These are phyloP conservation scores for Rhododendron molle DNA, from an alignment of 148 eudicot genomes.

Conservation along the genomic window DNA sequence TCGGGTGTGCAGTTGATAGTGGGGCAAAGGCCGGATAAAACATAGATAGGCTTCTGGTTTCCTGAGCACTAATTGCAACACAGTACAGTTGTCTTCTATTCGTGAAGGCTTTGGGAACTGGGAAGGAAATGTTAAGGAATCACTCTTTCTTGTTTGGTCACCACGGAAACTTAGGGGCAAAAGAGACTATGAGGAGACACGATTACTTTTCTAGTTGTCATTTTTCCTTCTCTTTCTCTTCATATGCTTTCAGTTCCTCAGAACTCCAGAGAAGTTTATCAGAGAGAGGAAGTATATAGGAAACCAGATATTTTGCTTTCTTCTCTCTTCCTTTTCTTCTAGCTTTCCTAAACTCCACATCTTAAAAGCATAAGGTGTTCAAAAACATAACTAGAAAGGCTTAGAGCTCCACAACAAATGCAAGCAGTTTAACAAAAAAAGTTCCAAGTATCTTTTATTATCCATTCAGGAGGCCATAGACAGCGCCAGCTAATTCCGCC, in stretches of 20 bases:
- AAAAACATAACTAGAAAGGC: neutral
- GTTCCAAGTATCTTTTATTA: neutral
- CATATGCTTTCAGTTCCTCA: neutral
- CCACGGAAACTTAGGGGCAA: neutral
- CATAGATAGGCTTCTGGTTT: neutral
- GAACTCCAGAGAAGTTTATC: neutral
- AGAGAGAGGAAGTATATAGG: neutral
- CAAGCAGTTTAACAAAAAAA: neutral
- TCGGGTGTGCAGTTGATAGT: neutral
- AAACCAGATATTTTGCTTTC: neutral
- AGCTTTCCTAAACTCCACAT: neutral
- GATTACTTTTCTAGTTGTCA: neutral
- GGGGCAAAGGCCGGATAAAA: neutral
- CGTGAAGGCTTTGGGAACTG: neutral
- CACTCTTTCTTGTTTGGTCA: neutral
- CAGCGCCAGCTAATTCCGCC: neutral
- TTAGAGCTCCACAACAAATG: neutral
- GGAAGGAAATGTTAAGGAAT: neutral
- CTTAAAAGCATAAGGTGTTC: neutral
- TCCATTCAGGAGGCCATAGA: neutral
- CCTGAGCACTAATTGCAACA: neutral
- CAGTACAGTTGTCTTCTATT: neutral
- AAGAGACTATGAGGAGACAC: neutral
- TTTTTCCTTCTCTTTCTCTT: neutral
- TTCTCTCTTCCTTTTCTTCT: neutral